Evolutionary conservation across 1,284 basidiomycete genomes (phyloP).

Genomic region (Tilletia indica): DNA sequence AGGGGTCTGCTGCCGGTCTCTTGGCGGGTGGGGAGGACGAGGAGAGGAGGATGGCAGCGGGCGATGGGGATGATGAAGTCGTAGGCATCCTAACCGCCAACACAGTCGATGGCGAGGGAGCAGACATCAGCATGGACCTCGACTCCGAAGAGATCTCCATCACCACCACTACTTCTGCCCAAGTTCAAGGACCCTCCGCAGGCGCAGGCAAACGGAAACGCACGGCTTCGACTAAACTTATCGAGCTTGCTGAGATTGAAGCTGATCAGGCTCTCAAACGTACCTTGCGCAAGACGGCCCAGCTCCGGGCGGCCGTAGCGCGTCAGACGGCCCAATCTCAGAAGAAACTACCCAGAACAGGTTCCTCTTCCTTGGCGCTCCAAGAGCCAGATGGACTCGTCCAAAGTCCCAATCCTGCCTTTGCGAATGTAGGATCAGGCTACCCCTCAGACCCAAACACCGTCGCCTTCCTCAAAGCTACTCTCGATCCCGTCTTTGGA

Average conservation of each 20-base stretch:
- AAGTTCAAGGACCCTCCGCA: not conserved
- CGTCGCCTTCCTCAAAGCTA: conserved; percentile 74
- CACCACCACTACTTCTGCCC: not conserved
- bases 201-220: conserved; percentile 15
- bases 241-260: conserved; percentile 15
- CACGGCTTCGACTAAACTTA: conserved; percentile 5
- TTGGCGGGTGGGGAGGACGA: not conserved
- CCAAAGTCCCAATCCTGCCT: conserved; percentile 2
- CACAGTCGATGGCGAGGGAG: not conserved
- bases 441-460: conserved; percentile 77
- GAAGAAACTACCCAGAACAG: not conserved
- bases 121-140: not conserved
- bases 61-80: not conserved
- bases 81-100: not conserved
- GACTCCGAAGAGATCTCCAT: not conserved
- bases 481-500: conserved; percentile 85
- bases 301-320: not conserved
- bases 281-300: conserved; percentile 12
- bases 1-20: not conserved
- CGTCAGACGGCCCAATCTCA: not conserved
- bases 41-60: conserved; percentile 14
- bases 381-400: not conserved
- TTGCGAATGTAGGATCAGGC: conserved; percentile 25
- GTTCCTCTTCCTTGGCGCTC: not conserved
- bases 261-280: not conserved